Percentiles rank a stretch among this genome's conserved stretches.
Conservation (phyloP, 345 rosid genomes). For the Leavenworthia alabamica region DNA sequence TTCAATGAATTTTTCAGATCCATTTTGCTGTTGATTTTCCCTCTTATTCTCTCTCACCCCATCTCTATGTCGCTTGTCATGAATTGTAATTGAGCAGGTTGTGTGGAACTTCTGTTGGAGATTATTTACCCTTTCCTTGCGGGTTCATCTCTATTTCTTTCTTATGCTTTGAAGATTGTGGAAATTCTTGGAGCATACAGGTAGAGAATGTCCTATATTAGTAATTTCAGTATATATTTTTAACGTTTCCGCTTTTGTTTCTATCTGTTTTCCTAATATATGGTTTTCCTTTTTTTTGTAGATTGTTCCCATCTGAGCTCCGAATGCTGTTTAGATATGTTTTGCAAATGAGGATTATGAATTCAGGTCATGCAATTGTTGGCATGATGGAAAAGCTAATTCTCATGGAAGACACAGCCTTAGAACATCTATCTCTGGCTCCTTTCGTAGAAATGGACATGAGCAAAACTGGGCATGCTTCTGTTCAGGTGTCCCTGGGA, state of each 20-base stretch:
- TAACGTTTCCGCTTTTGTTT: conserved; percentile 6
- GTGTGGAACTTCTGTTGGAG: conserved; percentile 91
- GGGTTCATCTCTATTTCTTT: conserved; percentile 77
- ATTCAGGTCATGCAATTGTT: conserved; percentile 69
- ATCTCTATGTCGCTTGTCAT: not conserved
- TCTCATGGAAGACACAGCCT: conserved; percentile 75
- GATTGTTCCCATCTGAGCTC: conserved; percentile 94
- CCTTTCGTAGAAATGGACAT: conserved; percentile 96
- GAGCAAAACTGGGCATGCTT: conserved; percentile 94
- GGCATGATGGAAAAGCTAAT: conserved; percentile 91
- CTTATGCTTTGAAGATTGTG: conserved; percentile 85
- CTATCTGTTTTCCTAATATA: conserved; percentile 16
- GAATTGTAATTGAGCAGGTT: conserved; percentile 45
- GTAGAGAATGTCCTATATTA: conserved; percentile 32
- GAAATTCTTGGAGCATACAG: conserved; percentile 96
- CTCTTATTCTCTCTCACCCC: conserved; percentile 29
- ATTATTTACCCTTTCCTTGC: conserved; percentile 78
- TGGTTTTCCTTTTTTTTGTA: conserved; percentile 39
- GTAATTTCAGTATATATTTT: conserved; percentile 3
- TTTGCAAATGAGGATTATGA: conserved; percentile 74
- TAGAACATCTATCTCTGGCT: conserved; percentile 80
- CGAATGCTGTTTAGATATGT: conserved; percentile 75
- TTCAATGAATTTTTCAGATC: conserved; percentile 16
- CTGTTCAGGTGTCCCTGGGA: conserved; percentile 93
- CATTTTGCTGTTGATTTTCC: conserved; percentile 14